Conservation (phyloP, 2,329 filamentous ascomycete species). For the Erysiphe pisi region DNA sequence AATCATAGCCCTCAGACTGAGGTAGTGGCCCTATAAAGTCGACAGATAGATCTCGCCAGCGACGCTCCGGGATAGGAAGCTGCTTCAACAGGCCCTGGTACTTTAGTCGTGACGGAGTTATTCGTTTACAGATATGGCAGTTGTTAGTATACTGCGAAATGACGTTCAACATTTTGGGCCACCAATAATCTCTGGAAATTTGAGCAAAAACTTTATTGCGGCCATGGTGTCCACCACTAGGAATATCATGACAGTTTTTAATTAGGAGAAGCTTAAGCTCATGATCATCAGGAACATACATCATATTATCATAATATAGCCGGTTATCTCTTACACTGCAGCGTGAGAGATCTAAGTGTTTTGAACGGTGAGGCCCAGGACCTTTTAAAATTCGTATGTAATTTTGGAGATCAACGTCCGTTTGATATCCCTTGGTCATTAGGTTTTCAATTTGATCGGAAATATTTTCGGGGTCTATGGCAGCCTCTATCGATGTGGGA, state of each 20-base stretch:
- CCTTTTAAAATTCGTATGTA: not conserved
- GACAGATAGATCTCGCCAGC: slow-evolving; percentile 11
- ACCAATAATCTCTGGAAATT: no score
- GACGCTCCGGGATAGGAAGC: not conserved
- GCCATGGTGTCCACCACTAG: not conserved
- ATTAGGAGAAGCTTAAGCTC: not conserved
- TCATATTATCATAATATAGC: not conserved
- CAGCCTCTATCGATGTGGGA: no score
- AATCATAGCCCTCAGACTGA: not conserved
- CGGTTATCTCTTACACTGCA: not conserved
- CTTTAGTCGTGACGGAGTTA: not conserved
- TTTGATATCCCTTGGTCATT: not conserved
- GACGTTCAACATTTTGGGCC: no score
- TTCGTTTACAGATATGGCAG: slow-evolving; percentile 6
- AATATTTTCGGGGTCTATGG: no score
- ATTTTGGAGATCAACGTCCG: not conserved
- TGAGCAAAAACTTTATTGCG: not conserved
- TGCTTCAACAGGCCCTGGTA: not conserved
- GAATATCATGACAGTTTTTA: not conserved
- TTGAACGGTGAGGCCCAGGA: not conserved
- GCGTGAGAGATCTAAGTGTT: not conserved
- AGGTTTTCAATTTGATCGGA: not conserved
- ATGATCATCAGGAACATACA: not conserved
- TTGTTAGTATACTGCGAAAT: not conserved
- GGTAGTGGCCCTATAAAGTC: not conserved